These are phyloP conservation scores for Trypanosoma boissoni DNA, from an alignment of 208 protist genomes.

Conservation along the genomic window DNA sequence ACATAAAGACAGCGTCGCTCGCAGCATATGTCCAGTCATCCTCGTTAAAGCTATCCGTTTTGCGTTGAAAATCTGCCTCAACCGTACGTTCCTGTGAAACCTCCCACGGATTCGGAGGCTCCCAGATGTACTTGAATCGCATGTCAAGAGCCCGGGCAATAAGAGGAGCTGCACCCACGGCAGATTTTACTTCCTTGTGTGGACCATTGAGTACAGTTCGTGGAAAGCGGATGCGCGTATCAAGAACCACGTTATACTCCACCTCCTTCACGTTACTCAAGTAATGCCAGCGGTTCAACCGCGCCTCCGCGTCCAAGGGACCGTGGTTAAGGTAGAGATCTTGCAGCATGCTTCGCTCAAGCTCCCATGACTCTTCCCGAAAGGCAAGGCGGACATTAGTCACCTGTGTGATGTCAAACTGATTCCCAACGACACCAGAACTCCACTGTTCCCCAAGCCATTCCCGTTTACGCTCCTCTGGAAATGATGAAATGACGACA, in stretches of 20 bases:
- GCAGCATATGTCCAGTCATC: slow-evolving; percentile 86
- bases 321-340: slow-evolving; percentile 58
- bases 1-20: slow-evolving; percentile 88
- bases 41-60: slow-evolving; percentile 86
- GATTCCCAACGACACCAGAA: slow-evolving; percentile 61
- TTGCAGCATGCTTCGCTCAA: slow-evolving; percentile 81
- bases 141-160: slow-evolving; percentile 73
- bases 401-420: slow-evolving; percentile 79
- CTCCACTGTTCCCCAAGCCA: slow-evolving; percentile 80
- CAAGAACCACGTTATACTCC: slow-evolving; percentile 84
- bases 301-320: slow-evolving; percentile 34
- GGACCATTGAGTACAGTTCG: slow-evolving; percentile 81
- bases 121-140: slow-evolving; percentile 79
- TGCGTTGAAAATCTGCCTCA: slow-evolving; percentile 82
- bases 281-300: slow-evolving; percentile 73
- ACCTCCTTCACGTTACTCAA: slow-evolving; percentile 80
- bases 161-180: slow-evolving; percentile 33
- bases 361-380: slow-evolving; percentile 76
- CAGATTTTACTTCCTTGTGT: slow-evolving; percentile 31
- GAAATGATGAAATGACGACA: slow-evolving; percentile 85
- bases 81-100: slow-evolving; percentile 52
- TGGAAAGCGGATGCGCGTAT: slow-evolving; percentile 86
- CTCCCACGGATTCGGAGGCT: slow-evolving; percentile 75
- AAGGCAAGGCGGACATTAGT: slow-evolving; percentile 83
- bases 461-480: slow-evolving; percentile 58